Evolutionary conservation across 1,284 basidiomycete genomes (phyloP), one percentile per base, ranked within the genome.

Genomic region (Coriolopsis trogii): DNA sequence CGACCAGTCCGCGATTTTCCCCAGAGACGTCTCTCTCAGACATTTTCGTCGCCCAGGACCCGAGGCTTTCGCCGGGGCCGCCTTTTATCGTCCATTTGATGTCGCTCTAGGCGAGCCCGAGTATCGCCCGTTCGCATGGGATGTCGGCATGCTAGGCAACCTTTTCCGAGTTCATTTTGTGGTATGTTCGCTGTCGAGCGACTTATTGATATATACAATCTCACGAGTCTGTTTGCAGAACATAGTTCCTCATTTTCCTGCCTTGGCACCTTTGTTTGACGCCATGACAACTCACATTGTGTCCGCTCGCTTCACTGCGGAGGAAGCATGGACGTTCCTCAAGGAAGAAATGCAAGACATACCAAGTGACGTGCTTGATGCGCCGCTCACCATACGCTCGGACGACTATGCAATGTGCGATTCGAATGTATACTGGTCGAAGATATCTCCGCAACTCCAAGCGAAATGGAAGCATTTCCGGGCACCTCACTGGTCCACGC

Each of bases 51-150:
- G 45, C 1, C 53, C 53, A 2, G 9, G 45, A 3, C 1, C 18
- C 1, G 51, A 53, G 13, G 40, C 51, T 0, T 30, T 24, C 10
- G 13, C 4, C 3, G 53, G 53, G 15, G 30, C 37, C 5, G 10
- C 3, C 2, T 0, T 21, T 1, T 59, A 49, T 24, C 25, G 30
- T 4, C 57, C 57, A 3, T 2, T 5, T 1, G 58, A 59, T 25
- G 26, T 37, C 0, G n/a, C 4, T 4, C 41, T 28, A 1, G 58
- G 54, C 12, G 54, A 53, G 25, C 13, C 24, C 0, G 2, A 30
- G 3, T 56, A 59, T 41, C 46, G 54, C 20, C 54, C 58, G n/a
- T 59, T 56, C 20, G 51, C 57, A 0, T 56, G 39, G 24, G 57
- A 59, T 24, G 57, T 59, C 6, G 53, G 34, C 0, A 42, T 40